These are phyloP conservation scores for Penicillium ochrochloron DNA, from an alignment of 495 filamentous ascomycete genomes.

Conservation along the genomic window DNA sequence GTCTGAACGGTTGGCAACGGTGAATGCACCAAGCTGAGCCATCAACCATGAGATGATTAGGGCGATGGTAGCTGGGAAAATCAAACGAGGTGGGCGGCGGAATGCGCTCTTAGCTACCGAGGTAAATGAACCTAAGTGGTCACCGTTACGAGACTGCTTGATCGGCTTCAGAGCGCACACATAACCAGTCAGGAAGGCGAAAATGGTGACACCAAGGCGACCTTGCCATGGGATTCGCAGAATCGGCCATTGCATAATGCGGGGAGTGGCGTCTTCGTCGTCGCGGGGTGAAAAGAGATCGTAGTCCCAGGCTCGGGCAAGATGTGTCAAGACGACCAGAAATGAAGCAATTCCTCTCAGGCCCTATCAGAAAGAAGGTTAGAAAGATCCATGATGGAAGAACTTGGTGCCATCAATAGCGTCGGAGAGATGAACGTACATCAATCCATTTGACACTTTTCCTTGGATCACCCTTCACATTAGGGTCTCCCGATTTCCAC, in stretches of 20 bases:
- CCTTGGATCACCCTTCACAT: constrained; percentile 42
- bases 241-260: constrained; percentile 62
- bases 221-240: constrained; percentile 67
- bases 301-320: constrained; percentile 63
- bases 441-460: constrained; percentile 75
- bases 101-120: constrained; percentile 66
- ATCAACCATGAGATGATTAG: constrained; percentile 60
- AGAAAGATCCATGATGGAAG: not conserved
- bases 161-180: constrained; percentile 70
- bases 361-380: constrained; percentile 45
- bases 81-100: constrained; percentile 64
- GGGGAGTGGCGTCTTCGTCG: constrained; percentile 49
- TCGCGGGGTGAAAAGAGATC: constrained; percentile 60
- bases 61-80: constrained; percentile 63
- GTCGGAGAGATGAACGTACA: constrained; percentile 45
- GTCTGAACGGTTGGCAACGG: constrained; percentile 58
- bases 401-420: not conserved
- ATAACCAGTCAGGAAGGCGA: constrained; percentile 69
- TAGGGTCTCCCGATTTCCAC: constrained; percentile 39
- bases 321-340: constrained; percentile 66
- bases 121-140: constrained; percentile 54
- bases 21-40: constrained; percentile 63
- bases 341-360: constrained; percentile 67
- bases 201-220: constrained; percentile 67
- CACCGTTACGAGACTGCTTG: constrained; percentile 60